Conservation (phyloP, 495 filamentous ascomycete species). For the Collariella sp. region DNA sequence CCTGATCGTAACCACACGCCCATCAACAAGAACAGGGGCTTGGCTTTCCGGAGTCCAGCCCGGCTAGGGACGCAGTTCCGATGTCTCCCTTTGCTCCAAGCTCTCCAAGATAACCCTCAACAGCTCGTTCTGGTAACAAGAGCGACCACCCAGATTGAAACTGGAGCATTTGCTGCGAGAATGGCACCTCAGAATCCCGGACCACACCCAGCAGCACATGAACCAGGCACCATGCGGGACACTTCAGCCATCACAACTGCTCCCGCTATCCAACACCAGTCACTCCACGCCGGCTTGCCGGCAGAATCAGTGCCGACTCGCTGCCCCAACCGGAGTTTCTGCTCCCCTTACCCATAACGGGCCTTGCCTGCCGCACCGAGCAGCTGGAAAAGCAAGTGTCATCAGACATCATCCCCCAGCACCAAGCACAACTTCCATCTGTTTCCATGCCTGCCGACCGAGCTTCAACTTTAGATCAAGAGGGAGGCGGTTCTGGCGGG, state of each 20-base stretch:
- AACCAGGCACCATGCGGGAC: background rate
- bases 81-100: too few species aligned
- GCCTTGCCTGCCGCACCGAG: background rate
- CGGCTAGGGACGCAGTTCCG: too few species aligned
- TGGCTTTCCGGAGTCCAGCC: too few species aligned
- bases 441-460: conserved; percentile 14
- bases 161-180: background rate
- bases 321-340: background rate
- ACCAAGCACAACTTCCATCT: background rate
- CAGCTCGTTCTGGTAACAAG: too few species aligned
- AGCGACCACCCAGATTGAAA: too few species aligned
- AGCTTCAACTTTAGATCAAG: conserved; percentile 20
- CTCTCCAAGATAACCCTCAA: too few species aligned
- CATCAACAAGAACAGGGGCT: too few species aligned
- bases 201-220: background rate
- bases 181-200: background rate
- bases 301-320: background rate
- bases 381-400: background rate
- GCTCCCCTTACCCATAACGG: conserved; percentile 3
- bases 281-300: background rate
- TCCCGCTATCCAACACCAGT: background rate
- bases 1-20: too few species aligned
- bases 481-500: background rate
- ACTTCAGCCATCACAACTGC: background rate
- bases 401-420: background rate